Evolutionary conservation across 2,329 filamentous ascomycete species (phyloP), one percentile per base, ranked within the genome.

Genomic region (Pseudocercospora cruenta): DNA sequence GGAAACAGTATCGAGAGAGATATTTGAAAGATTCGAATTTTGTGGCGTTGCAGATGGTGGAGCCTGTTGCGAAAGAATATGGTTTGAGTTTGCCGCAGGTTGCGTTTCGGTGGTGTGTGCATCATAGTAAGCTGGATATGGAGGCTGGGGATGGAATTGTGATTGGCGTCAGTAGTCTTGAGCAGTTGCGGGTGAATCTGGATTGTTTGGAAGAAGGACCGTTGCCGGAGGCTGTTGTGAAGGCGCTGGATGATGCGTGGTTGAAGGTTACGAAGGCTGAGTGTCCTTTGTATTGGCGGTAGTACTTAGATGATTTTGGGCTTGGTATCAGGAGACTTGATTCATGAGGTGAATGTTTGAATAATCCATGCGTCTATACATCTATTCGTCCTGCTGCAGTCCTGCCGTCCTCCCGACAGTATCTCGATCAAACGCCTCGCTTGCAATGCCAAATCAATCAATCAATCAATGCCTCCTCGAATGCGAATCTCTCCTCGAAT

Each of bases 191-290:
- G 70, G 75, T 77, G 4, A 88, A 88, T 66, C 74, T 88, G 49
- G 78, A 72, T 31, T 83, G 86, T 70, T 68, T 87, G n/a, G 85
- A 87, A 71, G 87, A 88, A 73, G 86, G 91, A 0, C 90, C 91
- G 1, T 80, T 95, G 68, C 91, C 91, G 0, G 86, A 90, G 7
- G 90, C 92, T 16, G 88, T 95, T 14, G 85, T 95, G 10, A 78
- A 88, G 75, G 88, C 86, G 12, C 80, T 95, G 63, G 91, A 95
- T 71, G 81, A 90, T 77, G 91, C 90, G 4, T 95, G 92, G 92
- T 68, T 82, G 71, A 36, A 57, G 8, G 81, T 89, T 19, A 81
- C 85, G 12, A 93, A 92, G 80, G 76, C 82, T 22, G 31, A 36
- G 2, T 60, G 45, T 53, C 59, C 59, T 22, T 19, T 60, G 10